Evolutionary conservation across 306 rosid genomes (phyloP).

Genomic region (Canavalia gladiata): DNA sequence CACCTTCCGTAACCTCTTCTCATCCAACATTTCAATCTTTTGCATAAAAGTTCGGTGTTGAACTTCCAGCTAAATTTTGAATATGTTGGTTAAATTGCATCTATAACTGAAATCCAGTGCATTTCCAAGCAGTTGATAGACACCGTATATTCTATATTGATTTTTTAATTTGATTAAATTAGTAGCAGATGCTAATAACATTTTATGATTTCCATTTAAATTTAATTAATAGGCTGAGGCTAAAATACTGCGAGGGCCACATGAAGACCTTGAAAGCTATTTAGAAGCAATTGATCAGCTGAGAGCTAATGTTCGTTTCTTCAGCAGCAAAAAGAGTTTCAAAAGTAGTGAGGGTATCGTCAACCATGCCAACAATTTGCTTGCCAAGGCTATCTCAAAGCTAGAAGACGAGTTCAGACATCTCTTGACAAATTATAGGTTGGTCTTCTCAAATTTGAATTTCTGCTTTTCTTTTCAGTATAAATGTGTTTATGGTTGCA

Average conservation of each 20-base stretch:
- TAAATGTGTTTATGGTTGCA: not conserved
- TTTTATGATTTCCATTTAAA: slow-evolving; percentile 35
- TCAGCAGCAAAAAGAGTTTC: slow-evolving; percentile 69
- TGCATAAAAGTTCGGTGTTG: not conserved
- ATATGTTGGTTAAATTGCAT: slow-evolving; percentile 19
- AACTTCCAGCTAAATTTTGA: slow-evolving; percentile 14
- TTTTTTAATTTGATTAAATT: slow-evolving; percentile 34
- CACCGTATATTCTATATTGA: not conserved
- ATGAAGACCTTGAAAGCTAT: slow-evolving; percentile 94
- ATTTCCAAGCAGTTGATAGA: not conserved
- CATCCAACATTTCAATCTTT: not conserved
- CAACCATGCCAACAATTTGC: slow-evolving; percentile 80
- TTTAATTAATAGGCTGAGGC: slow-evolving; percentile 85
- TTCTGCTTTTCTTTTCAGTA: slow-evolving; percentile 5
- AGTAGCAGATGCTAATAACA: not conserved
- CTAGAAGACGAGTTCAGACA: slow-evolving; percentile 93
- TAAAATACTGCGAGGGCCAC: slow-evolving; percentile 93
- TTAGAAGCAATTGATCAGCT: slow-evolving; percentile 87
- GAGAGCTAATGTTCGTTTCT: slow-evolving; percentile 67
- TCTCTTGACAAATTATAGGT: slow-evolving; percentile 90
- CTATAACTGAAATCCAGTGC: slow-evolving; percentile 8
- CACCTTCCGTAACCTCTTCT: not conserved
- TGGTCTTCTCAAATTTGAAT: slow-evolving; percentile 33
- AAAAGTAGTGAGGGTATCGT: slow-evolving; percentile 70
- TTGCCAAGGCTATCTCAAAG: slow-evolving; percentile 88